Conservation (phyloP, 768 basidiomycete genomes). For the Boletus vermiculosoides region DNA sequence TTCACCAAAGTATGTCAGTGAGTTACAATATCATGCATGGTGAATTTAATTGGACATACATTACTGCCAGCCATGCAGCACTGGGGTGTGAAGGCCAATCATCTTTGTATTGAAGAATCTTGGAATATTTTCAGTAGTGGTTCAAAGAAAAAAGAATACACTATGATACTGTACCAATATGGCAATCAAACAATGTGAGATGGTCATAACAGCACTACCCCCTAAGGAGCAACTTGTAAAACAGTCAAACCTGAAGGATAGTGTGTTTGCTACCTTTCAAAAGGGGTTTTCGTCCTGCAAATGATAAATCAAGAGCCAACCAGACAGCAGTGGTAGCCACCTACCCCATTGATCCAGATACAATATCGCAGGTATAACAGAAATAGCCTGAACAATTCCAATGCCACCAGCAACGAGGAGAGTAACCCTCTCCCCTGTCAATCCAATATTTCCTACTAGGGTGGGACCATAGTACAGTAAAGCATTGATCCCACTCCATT, state of each 20-base stretch:
- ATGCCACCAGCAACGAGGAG: constrained; percentile 76
- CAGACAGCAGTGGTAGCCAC: constrained; percentile 6
- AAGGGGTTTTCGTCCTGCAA: constrained; percentile 60
- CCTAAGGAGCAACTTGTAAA: constrained; percentile 23
- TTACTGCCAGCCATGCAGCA: constrained; percentile 71
- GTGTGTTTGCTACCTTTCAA: constrained; percentile 43
- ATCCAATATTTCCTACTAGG: constrained; percentile 60
- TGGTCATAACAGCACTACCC: constrained; percentile 63
- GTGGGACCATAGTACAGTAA: constrained; percentile 80
- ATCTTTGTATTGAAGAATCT: constrained; percentile 50
- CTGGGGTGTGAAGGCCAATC: constrained; percentile 58
- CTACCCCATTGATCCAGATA: constrained; percentile 66
- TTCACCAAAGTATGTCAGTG: background rate
- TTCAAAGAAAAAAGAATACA: background rate
- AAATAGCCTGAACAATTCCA: constrained; percentile 74
- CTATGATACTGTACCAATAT: constrained; percentile 51
- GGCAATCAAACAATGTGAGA: constrained; percentile 65
- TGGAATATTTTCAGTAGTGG: background rate
- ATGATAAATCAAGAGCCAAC: background rate
- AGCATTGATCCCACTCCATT: constrained; percentile 88
- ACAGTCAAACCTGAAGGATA: background rate
- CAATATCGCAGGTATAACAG: constrained; percentile 70
- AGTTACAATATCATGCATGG: background rate
- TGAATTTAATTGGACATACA: constrained; percentile 38
- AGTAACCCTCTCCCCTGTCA: constrained; percentile 56